Percentiles rank a stretch among this genome's conserved stretches.
Conservation (phyloP, 2,329 filamentous ascomycete species). For the Aspergillus intermedius region DNA sequence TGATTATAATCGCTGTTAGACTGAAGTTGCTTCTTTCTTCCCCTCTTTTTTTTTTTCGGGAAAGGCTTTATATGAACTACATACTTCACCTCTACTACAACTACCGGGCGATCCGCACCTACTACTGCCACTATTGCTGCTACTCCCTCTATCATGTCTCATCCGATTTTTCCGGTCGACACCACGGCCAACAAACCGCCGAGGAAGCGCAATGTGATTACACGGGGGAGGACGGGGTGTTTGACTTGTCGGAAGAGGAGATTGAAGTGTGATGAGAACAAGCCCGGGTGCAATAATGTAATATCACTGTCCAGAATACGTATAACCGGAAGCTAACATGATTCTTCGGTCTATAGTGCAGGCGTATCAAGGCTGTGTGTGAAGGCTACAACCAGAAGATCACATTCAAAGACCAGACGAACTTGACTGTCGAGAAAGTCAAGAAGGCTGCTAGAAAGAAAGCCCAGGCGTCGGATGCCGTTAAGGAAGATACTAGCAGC, state of each 20-base stretch:
- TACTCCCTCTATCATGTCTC: neutral
- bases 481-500: neutral
- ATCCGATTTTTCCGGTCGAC: neutral
- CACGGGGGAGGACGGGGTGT: constrained; percentile 12
- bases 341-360: constrained; percentile 6
- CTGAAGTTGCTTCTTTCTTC: no score
- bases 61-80: no score
- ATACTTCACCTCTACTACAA: no score
- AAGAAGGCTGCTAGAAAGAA: constrained; percentile 1
- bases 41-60: no score
- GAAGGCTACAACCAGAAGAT: constrained; percentile 13
- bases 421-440: constrained; percentile 6
- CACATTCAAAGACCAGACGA: constrained; percentile 13
- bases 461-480: neutral
- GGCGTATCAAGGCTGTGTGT: constrained; percentile 5
- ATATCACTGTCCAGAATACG: neutral
- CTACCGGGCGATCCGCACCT: no score
- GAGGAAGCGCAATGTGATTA: constrained; percentile 13
- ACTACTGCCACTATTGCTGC: no score
- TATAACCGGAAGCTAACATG: neutral
- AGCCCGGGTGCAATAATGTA: constrained; percentile 11
- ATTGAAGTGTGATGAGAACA: constrained; percentile 11
- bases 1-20: no score
- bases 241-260: constrained; percentile 10
- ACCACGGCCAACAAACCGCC: neutral